Conservation (phyloP, 768 basidiomycete species). For the Suillus decipiens region DNA sequence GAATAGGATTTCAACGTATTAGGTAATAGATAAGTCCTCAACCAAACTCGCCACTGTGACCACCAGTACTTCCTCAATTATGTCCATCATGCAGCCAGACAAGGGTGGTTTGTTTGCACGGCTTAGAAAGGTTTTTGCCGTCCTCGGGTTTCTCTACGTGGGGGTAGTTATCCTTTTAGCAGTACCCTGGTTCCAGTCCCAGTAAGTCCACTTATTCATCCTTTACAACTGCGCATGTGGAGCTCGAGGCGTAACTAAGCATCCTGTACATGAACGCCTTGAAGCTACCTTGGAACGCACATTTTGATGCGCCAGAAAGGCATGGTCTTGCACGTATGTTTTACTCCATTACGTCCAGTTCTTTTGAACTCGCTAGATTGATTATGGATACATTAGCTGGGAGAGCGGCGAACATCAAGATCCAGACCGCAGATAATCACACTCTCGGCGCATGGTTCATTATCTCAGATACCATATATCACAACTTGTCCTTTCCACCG, state of each 20-base stretch:
- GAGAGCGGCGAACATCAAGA: constrained; percentile 71
- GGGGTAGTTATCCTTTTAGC: constrained; percentile 52
- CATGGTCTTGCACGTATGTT: constrained; percentile 81
- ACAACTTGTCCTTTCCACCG: constrained; percentile 42
- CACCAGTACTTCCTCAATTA: neutral
- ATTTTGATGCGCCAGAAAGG: constrained; percentile 68
- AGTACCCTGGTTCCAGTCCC: constrained; percentile 66
- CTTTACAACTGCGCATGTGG: constrained; percentile 20
- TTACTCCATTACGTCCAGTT: neutral
- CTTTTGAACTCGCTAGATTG: neutral
- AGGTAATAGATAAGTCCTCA: neutral
- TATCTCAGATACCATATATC: constrained; percentile 67
- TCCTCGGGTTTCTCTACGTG: constrained; percentile 56
- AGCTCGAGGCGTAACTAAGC: constrained; percentile 34
- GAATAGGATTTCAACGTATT: no score
- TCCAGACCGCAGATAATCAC: constrained; percentile 76
- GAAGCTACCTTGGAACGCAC: constrained; percentile 59
- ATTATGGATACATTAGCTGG: constrained; percentile 48
- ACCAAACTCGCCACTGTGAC: neutral
- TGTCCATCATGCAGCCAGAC: neutral
- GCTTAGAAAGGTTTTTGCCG: constrained; percentile 35
- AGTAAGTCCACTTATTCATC: constrained; percentile 46
- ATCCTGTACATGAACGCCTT: constrained; percentile 68
- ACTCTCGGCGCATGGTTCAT: constrained; percentile 86
- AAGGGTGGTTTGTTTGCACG: constrained; percentile 23